phyloP scores from a whole-genome alignment of 495 filamentous ascomycete species.

The Corynascus novoguineensis region DNA sequence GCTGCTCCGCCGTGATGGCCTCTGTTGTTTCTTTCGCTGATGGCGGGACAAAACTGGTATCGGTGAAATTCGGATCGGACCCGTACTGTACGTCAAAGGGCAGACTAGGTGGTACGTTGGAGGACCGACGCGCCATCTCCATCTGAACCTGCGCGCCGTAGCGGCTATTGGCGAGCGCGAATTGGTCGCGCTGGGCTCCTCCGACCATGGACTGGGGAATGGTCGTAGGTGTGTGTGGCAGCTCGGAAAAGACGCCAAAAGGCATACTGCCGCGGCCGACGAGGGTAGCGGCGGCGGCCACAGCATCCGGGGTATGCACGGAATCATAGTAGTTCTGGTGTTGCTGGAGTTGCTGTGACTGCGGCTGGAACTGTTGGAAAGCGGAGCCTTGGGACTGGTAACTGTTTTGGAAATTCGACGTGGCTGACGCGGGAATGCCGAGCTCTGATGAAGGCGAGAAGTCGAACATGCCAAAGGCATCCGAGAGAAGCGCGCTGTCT shows the following conservation, averaged over 20 bases:
- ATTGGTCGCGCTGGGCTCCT: too few relatives aligned
- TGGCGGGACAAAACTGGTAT: constrained; percentile 50
- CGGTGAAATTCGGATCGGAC: constrained; percentile 57
- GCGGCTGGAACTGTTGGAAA: not conserved
- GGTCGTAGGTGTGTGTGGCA: too few relatives aligned
- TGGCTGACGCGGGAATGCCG: too few relatives aligned
- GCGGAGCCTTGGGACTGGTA: not conserved
- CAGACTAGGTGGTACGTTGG: too few relatives aligned
- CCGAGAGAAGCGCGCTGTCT: not conserved
- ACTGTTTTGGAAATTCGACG: not conserved
- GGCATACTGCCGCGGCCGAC: not conserved
- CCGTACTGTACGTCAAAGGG: constrained; percentile 62
- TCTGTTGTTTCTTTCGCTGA: constrained; percentile 52
- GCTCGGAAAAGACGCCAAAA: not conserved
- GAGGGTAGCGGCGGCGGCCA: constrained; percentile 39
- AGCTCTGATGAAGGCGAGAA: not conserved
- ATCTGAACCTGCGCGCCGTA: too few relatives aligned
- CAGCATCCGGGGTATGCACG: constrained; percentile 32
- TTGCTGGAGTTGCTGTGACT: constrained; percentile 1
- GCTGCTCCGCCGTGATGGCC: constrained; percentile 46
- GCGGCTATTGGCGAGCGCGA: too few relatives aligned
- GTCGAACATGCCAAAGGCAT: not conserved
- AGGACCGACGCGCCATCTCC: too few relatives aligned
- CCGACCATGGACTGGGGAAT: too few relatives aligned
- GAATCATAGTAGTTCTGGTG: not conserved